Evolutionary conservation across 306 rosid species (phyloP), one percentile per base, ranked within the genome.

Genomic region (Gastrolobium villosum): DNA sequence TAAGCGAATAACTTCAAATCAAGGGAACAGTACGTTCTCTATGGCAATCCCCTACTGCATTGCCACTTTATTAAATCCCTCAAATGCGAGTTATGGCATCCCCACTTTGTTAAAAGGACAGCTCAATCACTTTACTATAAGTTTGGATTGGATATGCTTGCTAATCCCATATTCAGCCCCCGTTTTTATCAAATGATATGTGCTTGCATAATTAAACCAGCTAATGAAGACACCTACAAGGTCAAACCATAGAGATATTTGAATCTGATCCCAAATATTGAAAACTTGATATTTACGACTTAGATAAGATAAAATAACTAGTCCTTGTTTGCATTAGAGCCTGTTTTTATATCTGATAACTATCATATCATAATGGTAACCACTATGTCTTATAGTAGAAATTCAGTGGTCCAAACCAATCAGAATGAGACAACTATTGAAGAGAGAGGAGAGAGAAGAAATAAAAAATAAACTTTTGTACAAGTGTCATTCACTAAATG

Each of bases 11-110:
- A 77, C 11, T 37, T 30, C 15, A 20, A 28, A 76, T 70, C 37
- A 43, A 70, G 78, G 78, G 60, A 44, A 70, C 37, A 44, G 20
- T 37, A 41, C 11, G 69, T 71, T 46, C 74, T 67, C 75, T 46
- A 28, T 37, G 37, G 62, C 43, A 54, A 45, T 68, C 45, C 35
- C 41, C 61, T 41, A 66, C 40, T 43, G 28, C 52, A 56, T 82
- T 75, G 14, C 13, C 65, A 59, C 4, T 49, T 53, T 40, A 32
- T 15, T 64, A 34, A 13, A 44, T 66, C 41, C 6, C 71, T 50
- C 46, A 2, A n/a, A 5, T 65, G 2, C 41, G 4, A 36, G n/a
- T 55, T 54, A 43, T 31, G 31, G 20, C 5, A 41, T 41, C 60
- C 26, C 34, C 46, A 36, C 46, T 54, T 70, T 1, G 14, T 39